These are phyloP conservation scores for Physcomitrium patens DNA, from an alignment of 225 moss, liverwort and hornwort species.

Conservation along the genomic window DNA sequence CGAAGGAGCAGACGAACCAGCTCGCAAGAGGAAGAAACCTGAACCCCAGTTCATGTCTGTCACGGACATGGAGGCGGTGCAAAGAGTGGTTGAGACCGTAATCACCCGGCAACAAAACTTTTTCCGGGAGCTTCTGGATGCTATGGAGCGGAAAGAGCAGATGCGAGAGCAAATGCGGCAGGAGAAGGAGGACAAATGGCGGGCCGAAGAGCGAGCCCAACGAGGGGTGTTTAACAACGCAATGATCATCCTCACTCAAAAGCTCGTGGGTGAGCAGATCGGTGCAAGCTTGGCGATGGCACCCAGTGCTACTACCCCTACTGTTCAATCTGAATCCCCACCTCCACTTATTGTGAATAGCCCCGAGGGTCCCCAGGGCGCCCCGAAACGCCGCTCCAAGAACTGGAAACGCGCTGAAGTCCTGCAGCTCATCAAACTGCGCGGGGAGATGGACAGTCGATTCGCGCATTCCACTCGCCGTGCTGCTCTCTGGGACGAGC, in stretches of 20 bases:
- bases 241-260: conserved; percentile 72
- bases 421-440: conserved; percentile 68
- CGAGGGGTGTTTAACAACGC: conserved; percentile 77
- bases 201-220: conserved; percentile 69
- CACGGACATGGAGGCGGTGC: conserved; percentile 60
- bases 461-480: conserved; percentile 61
- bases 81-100: conserved; percentile 63
- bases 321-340: conserved; percentile 19
- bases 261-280: conserved; percentile 65
- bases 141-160: conserved; percentile 78
- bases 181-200: conserved; percentile 86
- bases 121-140: conserved; percentile 69
- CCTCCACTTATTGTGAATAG: conserved; percentile 29
- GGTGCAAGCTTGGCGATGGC: conserved; percentile 27
- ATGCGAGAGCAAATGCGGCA: conserved; percentile 70
- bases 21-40: conserved; percentile 52
- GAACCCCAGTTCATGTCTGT: conserved; percentile 42
- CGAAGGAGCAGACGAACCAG: conserved; percentile 39
- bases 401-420: conserved; percentile 82
- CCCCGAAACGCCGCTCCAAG: conserved; percentile 64
- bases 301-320: neutral
- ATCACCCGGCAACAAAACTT: conserved; percentile 66
- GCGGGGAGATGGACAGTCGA: conserved; percentile 72
- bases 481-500: conserved; percentile 76
- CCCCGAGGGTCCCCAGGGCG: conserved; percentile 40